Base-by-base conservation (phyloP, 495 filamentous ascomycete genomes). In the Parathielavia hyrcaniae region DNA sequence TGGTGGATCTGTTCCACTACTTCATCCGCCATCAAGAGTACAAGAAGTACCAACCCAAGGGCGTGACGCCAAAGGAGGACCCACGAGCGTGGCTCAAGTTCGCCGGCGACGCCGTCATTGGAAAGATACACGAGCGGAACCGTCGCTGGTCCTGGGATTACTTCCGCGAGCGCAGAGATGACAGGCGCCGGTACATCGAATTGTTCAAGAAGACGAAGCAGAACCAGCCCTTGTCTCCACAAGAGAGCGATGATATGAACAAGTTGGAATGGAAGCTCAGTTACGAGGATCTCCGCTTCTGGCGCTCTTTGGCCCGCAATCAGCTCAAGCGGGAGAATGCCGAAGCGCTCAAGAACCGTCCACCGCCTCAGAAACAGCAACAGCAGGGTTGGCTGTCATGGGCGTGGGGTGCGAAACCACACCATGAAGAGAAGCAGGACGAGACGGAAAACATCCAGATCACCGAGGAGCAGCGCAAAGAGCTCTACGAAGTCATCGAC, bases 21-120 rank as follows among this genome's bases (percentile, higher is more conserved):
- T 98, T 96, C 69, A 88, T 97, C 63, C 87, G 91, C 41, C 95
- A 98, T 64, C 93, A 97, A 69, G 91, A 98, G 69, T 95, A 96
- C 76, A 95, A 90, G 70, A 95, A 90, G 70, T 79, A 87, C 57
- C 91, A 96, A 64, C 93, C 93, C 3, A 93, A 93, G 65, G 83
- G 78, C 26, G 82, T 83, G 36, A 80, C 81, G 1, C 88, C 89
- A 0, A 96, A 91, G 68, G 90, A 98, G 65, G 87, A 97, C 57
- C 93, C 93, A 35, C 81, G 81, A 23, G 95, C 90, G 2, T 98
- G 93, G 93, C 74, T 98, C 22, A 80, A 78, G 45, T 98, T 97
- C 74, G 93, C 91, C 11, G 89, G 86, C 46, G 79, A 93, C 59
- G 88, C 91, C 53, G 85, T 98, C 0, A 77, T 96, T 8, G 86